Percentiles rank a stretch among this genome's conserved stretches.
phyloP scores from a whole-genome alignment of 441 rosid species.

The Erysimum cheiri region DNA sequence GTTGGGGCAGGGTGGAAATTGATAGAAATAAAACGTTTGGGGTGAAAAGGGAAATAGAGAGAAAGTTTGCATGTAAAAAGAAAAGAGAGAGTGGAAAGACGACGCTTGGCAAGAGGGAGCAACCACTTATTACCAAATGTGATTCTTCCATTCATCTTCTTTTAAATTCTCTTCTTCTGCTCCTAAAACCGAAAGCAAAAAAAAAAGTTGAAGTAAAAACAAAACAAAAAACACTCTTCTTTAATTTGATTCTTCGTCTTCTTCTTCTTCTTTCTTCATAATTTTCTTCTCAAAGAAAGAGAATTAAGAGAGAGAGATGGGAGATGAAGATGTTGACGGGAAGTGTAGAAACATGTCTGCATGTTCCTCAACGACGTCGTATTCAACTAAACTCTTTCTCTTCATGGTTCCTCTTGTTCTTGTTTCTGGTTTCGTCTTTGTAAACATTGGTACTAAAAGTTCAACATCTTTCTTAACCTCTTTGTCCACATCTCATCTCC shows the following conservation, averaged over 20 bases:
- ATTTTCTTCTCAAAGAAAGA: not conserved
- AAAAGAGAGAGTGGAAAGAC: conserved; percentile 29
- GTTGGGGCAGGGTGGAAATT: not conserved
- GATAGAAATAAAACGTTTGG: conserved; percentile 2
- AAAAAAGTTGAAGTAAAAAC: not conserved
- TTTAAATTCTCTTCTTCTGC: conserved; percentile 13
- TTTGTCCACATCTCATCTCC: conserved; percentile 29
- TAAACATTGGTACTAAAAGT: conserved; percentile 48
- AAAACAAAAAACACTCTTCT: not conserved
- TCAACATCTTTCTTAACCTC: conserved; percentile 37
- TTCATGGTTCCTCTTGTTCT: conserved; percentile 59
- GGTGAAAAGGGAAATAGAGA: conserved; percentile 48
- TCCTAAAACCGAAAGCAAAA: conserved; percentile 2
- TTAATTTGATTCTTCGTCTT: conserved; percentile 24
- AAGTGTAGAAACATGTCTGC: conserved; percentile 42
- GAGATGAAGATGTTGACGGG: conserved; percentile 41
- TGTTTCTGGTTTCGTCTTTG: conserved; percentile 46
- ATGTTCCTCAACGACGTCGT: conserved; percentile 42
- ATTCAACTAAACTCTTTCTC: conserved; percentile 46
- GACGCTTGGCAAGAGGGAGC: conserved; percentile 63
- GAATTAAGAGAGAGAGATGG: conserved; percentile 40
- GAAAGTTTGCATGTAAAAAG: conserved; percentile 64
- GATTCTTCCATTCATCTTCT: conserved; percentile 36
- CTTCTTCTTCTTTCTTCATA: conserved; percentile 12
- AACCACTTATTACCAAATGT: conserved; percentile 51